Evolutionary conservation across 1,284 basidiomycete species (phyloP).

Genomic region (Pseudozyma sp.): DNA sequence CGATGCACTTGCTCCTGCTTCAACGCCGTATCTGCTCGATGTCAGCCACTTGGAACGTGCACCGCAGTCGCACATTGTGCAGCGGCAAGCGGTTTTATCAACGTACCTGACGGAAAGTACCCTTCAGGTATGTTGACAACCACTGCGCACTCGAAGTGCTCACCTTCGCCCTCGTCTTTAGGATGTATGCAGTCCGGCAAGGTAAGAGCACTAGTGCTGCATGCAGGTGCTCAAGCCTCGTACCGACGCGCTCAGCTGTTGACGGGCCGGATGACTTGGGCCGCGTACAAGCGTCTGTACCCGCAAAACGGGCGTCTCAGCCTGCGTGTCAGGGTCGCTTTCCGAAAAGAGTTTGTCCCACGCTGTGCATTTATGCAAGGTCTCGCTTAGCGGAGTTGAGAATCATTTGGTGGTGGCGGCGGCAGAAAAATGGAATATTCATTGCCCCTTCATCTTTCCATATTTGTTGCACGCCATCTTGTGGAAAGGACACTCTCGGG

Average conservation of each 20-base stretch:
- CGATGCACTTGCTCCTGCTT: background rate
- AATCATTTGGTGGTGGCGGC: background rate
- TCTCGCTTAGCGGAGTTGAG: slow-evolving; percentile 21
- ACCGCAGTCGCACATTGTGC: background rate
- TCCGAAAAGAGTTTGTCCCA: slow-evolving; percentile 11
- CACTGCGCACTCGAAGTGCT: no score
- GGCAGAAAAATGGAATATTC: background rate
- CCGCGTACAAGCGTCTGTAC: background rate
- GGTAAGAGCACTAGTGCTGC: no score
- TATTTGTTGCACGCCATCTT: background rate
- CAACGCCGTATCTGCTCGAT: background rate
- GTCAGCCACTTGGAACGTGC: background rate
- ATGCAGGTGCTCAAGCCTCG: no score
- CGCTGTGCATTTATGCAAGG: slow-evolving; percentile 14
- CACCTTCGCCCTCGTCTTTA: no score
- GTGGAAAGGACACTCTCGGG: no score
- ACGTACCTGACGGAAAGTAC: no score
- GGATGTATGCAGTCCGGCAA: no score
- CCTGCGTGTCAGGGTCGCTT: no score
- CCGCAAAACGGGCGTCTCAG: background rate
- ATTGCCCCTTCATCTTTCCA: background rate
- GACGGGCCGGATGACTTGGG: background rate
- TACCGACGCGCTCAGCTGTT: background rate
- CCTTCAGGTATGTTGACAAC: no score
- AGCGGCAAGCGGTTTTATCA: no score